These are phyloP conservation scores for Aphanomyces stellatus DNA, from an alignment of 352 stramenopile genomes.

Conservation along the genomic window DNA sequence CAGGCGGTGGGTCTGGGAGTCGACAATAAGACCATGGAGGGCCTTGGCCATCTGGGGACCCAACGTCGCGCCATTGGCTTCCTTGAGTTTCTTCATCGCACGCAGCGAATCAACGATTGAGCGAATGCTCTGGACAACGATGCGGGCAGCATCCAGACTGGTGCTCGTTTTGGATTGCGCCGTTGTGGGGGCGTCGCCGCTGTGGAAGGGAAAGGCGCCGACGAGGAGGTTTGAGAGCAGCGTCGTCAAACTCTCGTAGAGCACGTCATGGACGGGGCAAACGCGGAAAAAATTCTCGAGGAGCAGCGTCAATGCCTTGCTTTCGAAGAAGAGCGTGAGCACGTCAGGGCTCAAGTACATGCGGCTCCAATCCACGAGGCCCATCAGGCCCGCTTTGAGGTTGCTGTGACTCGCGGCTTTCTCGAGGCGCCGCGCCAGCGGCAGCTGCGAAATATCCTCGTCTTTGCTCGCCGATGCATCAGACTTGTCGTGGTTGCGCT, in stretches of 20 bases:
- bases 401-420: conserved; percentile 56
- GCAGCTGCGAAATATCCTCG: conserved; percentile 34
- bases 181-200: not conserved
- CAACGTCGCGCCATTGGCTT: not conserved
- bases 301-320: conserved; percentile 47
- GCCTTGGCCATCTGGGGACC: conserved; percentile 1
- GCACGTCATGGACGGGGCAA: conserved; percentile 24
- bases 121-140: conserved; percentile 19
- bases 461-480: not conserved
- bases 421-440: conserved; percentile 47
- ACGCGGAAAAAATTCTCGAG: conserved; percentile 47
- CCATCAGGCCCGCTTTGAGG: conserved; percentile 60
- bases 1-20: conserved; percentile 28
- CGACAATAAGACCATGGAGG: conserved; percentile 9
- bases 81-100: conserved; percentile 9
- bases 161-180: not conserved
- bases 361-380: conserved; percentile 62
- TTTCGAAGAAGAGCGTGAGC: conserved; percentile 64
- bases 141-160: conserved; percentile 3
- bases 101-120: conserved; percentile 17
- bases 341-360: conserved; percentile 51
- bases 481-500: not conserved
- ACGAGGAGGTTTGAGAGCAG: conserved; percentile 40
- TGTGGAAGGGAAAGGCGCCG: conserved; percentile 7
- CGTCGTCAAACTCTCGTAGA: conserved; percentile 49